Evolutionary conservation across 331 rosid species (phyloP).

Genomic region (Cucumis variabilis): DNA sequence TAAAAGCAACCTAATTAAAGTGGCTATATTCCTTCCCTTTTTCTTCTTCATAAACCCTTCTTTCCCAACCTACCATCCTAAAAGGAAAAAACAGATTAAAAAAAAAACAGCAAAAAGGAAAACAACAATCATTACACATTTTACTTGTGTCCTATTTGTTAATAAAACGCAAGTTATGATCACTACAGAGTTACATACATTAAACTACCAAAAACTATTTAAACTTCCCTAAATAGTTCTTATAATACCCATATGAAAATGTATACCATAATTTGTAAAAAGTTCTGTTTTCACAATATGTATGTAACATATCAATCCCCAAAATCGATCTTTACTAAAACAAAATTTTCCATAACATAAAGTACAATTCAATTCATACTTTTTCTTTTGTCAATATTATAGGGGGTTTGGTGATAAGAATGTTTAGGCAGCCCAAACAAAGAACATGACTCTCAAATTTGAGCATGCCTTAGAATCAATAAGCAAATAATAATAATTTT

Average conservation of each 20-base stretch:
- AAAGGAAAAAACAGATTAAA: no score
- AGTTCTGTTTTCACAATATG: neutral
- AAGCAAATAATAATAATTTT: neutral
- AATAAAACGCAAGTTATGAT: neutral
- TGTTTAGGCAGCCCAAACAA: conserved; percentile 26
- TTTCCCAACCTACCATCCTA: neutral
- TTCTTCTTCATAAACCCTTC: neutral
- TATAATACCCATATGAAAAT: neutral
- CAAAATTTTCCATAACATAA: neutral
- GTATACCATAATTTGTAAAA: neutral
- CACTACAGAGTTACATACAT: neutral
- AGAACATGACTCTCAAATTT: conserved; percentile 26
- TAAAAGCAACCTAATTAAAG: neutral
- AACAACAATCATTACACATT: neutral
- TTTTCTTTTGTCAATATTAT: neutral
- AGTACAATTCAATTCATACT: neutral
- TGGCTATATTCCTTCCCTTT: neutral
- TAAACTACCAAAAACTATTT: neutral
- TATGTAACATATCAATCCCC: neutral
- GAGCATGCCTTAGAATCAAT: conserved; percentile 19
- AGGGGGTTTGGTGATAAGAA: conserved; percentile 22
- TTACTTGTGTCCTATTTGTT: conserved; percentile 3
- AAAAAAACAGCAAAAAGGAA: neutral
- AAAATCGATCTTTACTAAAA: neutral
- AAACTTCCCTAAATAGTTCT: neutral